Base-by-base conservation (phyloP, 2,329 filamentous ascomycete species). In the Penicillium sp. region DNA sequence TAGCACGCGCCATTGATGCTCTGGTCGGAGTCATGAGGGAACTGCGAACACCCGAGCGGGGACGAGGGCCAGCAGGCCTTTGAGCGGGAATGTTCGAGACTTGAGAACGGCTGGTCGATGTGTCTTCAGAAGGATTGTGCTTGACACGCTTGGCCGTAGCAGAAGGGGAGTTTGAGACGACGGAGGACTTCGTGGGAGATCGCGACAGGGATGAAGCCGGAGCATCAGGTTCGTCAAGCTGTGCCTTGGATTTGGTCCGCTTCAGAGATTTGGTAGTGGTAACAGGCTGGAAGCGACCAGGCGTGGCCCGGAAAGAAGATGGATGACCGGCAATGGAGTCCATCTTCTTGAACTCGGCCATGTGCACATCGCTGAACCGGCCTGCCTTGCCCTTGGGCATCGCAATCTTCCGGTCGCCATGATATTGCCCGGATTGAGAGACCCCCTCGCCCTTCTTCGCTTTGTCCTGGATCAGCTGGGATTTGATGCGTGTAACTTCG, bases 341-440 rank as follows among this genome's bases (percentile, higher is more conserved):
- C 91, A 97, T 96, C 75, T 95, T 97, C 71, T 88, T 88, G 73
- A 97, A 96, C 62, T 91, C 81, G 40, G 84, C 82, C 80, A 87
- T 86, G 66, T 97, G 91, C 29, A 81, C 83, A 52, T 89, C 85
- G 64, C 88, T 95, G 71, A 85, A 97, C 37, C 91, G 84, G 40
- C 83, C 75, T 41, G 81, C 78, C 65, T 85, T 90, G 57, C 87
- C 84, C 71, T 85, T 94, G 10, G 90, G 82, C 56, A 82, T 81
- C 6, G 86, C 90, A 61, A 95, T 86, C 67, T 83, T 88, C 55
- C 91, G 84, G 8, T 71, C 71, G 29, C 69, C 71, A 32, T 72
- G 60, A 1, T 62, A 59, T 24, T 70, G 62, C 22, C 76, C 74
- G 2, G 69, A 65, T 27, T 72, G 66, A 11, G 65, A 67, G 14